Evolutionary conservation across 192 early-diverging fungal species (phyloP).

Genomic region (Coemansia sp.): DNA sequence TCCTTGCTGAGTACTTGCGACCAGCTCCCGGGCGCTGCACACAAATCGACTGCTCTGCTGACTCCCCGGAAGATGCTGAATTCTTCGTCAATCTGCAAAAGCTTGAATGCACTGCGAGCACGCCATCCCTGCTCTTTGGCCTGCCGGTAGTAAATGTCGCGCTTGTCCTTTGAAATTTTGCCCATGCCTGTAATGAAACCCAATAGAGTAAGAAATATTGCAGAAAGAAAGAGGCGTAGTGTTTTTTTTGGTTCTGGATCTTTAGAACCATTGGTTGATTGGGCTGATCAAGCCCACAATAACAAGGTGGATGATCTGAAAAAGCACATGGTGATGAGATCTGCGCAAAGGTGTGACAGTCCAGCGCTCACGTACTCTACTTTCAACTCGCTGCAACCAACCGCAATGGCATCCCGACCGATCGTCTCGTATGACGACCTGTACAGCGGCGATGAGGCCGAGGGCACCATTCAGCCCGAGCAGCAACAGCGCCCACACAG

Average conservation of each 20-base stretch:
- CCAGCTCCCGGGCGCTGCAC: conserved; percentile 98
- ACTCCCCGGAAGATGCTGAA: conserved; percentile 90
- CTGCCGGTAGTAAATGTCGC: conserved; percentile 94
- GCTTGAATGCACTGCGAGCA: conserved; percentile 95
- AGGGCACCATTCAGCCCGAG: background rate
- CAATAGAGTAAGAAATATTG: background rate
- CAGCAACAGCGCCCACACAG: background rate
- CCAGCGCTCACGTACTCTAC: background rate
- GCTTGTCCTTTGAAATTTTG: conserved; percentile 88
- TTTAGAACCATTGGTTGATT: background rate
- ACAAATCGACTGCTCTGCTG: conserved; percentile 88
- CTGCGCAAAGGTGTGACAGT: background rate
- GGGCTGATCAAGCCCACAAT: background rate
- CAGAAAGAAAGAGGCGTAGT: background rate
- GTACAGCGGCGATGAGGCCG: conserved; percentile 20
- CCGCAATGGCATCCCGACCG: conserved; percentile 24
- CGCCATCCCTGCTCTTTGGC: conserved; percentile 99
- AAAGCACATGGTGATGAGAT: background rate
- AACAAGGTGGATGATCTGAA: background rate
- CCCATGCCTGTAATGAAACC: conserved; percentile 54
- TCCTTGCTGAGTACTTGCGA: conserved; percentile 81
- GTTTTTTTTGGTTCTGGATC: background rate
- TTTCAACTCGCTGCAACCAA: background rate
- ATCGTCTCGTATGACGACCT: conserved; percentile 46
- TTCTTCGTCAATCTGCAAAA: conserved; percentile 95